A percentile compares a stretch with the other conserved stretches of the same genome.
Conservation (phyloP, 768 basidiomycete species). For the Leccinum rimulosum region DNA sequence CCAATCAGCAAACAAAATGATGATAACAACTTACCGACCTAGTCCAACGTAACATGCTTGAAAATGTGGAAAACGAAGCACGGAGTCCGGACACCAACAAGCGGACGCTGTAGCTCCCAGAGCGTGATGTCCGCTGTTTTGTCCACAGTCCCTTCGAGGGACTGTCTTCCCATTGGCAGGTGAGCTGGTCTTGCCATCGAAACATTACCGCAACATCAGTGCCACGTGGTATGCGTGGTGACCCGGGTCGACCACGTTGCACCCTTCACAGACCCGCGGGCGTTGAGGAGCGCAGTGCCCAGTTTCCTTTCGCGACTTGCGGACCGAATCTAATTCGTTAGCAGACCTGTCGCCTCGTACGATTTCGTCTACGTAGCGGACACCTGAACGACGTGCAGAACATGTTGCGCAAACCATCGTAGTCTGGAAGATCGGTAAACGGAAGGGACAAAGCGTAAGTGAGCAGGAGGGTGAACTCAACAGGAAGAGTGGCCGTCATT, state of each 20-base stretch:
- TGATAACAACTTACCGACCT: no score
- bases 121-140: no score
- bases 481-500: conserved; percentile 72
- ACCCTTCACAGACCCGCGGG: conserved; percentile 34
- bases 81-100: no score
- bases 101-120: no score
- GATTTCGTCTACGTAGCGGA: conserved; percentile 35
- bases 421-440: conserved; percentile 89
- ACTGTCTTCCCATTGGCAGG: no score
- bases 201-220: no score
- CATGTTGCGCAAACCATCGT: conserved; percentile 73
- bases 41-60: no score
- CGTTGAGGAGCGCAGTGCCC: conserved; percentile 24
- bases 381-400: conserved; percentile 57
- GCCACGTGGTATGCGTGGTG: no score
- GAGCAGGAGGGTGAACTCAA: conserved; percentile 80
- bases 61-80: no score
- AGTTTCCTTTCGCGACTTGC: conserved; percentile 31
- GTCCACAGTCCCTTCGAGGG: no score
- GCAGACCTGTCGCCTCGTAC: conserved; percentile 14
- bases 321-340: conserved; percentile 46
- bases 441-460: conserved; percentile 76
- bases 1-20: no score
- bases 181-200: no score
- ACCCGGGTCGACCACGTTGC: conserved; percentile 14